Percentiles rank a stretch among this genome's conserved stretches.
phyloP scores from a whole-genome alignment of 139 green algal species.

The Volvox africanus region DNA sequence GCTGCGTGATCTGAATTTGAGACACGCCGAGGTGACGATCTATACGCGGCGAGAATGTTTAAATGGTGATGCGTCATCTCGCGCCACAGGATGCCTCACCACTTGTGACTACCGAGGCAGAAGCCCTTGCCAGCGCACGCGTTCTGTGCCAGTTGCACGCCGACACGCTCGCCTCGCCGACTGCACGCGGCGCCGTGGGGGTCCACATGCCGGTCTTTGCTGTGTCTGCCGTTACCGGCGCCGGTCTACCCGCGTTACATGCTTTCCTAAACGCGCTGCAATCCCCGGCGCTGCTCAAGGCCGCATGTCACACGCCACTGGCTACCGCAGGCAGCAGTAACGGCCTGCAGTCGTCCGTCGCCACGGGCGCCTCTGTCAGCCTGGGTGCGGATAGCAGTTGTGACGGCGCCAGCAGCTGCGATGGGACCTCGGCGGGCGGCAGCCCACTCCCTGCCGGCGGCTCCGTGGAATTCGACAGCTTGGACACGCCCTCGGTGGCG shows the following conservation, averaged over 20 bases:
- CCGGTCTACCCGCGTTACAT: constrained; percentile 78
- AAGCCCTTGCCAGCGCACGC: background rate
- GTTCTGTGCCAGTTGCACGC: constrained; percentile 31
- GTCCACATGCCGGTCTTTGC: constrained; percentile 75
- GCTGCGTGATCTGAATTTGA: too few species aligned
- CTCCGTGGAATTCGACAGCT: background rate
- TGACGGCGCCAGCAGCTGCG: background rate
- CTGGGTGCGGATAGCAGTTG: constrained; percentile 3
- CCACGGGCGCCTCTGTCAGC: background rate
- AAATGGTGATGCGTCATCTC: background rate
- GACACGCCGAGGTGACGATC: too few species aligned
- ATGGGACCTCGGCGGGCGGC: background rate
- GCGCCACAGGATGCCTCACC: constrained; percentile 8
- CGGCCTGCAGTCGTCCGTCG: background rate
- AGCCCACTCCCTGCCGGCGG: background rate
- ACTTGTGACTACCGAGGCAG: constrained; percentile 21
- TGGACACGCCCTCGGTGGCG: background rate
- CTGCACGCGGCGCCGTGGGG: constrained; percentile 13
- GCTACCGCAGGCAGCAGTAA: constrained; percentile 1
- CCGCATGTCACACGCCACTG: background rate
- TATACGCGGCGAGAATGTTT: too few species aligned
- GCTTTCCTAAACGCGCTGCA: constrained; percentile 74
- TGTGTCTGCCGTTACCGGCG: constrained; percentile 74
- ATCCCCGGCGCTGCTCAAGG: constrained; percentile 22
- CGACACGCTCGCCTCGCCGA: constrained; percentile 14